Base-by-base conservation (phyloP, 345 rosid genomes). In the Citrus cavaleriei region DNA sequence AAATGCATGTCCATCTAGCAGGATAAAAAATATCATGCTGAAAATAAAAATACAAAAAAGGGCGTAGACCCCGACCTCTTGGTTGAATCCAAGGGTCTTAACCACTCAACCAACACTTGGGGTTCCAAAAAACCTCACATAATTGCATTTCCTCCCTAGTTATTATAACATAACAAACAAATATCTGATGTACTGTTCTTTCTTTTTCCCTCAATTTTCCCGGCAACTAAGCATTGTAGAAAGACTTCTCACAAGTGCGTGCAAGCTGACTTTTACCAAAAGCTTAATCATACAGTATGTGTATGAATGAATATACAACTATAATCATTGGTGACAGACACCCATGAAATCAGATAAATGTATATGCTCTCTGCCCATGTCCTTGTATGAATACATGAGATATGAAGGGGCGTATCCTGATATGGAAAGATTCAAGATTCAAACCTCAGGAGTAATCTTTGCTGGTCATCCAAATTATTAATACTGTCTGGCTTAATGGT, bases 381-480 rank as follows among this genome's bases (percentile, higher is more conserved):
- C 10, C 22, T 14, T 18, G 42, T 12, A 57, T n/a, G 75, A 27
- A 22, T 6, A 77, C 46, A 49, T 1, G 71, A n/a, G 58, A 68
- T 63, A 25, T 67, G 32, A 7, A 63, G 7, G 28, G 65, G n/a
- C 54, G 35, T 64, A 16, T 35, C 38, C 32, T 69, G 16, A 51
- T 25, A 73, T 37, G 42, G 25, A 67, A 70, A 70, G 38, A 69
- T 68, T 60, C 46, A 38, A 18, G 30, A 28, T 51, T 62, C 87
- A 69, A 68, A 90, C 92, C 89, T 90, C 10, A 66, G 75, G 51
- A 87, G 78, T 40, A 72, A 28, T 72, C 79, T 85, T 64, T 81
- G 85, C 73, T 75, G 75, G 35, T 74, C 74, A 73, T 82, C 84
- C 68, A 73, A 72, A 62, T 72, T 79, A 70, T 74, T 73, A 24